Conservation (phyloP, 2,329 filamentous ascomycete genomes). For the Botrytis fabae region DNA sequence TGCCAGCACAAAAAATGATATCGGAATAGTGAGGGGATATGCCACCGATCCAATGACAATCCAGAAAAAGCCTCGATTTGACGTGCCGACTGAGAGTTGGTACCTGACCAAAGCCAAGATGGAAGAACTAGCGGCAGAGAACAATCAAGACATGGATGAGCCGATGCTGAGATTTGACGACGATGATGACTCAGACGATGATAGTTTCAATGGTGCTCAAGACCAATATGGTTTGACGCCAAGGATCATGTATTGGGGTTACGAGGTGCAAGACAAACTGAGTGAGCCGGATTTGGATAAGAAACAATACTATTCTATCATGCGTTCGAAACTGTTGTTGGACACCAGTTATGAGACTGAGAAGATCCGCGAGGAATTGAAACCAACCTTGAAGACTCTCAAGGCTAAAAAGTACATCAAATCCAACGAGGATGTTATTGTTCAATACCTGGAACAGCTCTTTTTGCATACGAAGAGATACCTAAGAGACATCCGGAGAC, state of each 20-base stretch:
- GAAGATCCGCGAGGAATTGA: slow-evolving; percentile 24
- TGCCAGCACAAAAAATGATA: slow-evolving; percentile 12
- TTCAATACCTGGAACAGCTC: slow-evolving; percentile 26
- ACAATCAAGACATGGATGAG: background rate
- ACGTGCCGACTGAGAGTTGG: slow-evolving; percentile 30
- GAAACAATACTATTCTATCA: slow-evolving; percentile 23
- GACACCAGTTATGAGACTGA: slow-evolving; percentile 26
- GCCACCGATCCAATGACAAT: slow-evolving; percentile 24
- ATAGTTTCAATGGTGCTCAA: background rate
- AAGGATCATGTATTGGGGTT: slow-evolving; percentile 24
- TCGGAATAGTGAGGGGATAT: slow-evolving; percentile 24
- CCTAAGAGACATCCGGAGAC: background rate
- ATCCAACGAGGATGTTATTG: slow-evolving; percentile 27
- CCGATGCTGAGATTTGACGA: background rate
- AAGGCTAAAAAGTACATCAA: slow-evolving; percentile 18
- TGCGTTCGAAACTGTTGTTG: slow-evolving; percentile 27
- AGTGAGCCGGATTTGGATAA: slow-evolving; percentile 20
- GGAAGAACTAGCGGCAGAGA: background rate
- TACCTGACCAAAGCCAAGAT: slow-evolving; percentile 23
- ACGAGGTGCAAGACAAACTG: slow-evolving; percentile 23
- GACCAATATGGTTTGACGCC: background rate
- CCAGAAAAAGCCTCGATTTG: slow-evolving; percentile 5
- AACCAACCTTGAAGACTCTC: slow-evolving; percentile 17
- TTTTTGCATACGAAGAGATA: slow-evolving; percentile 28
- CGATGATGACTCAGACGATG: background rate